A percentile compares a stretch with the other conserved stretches of the same genome.
Conservation (phyloP, 2,329 filamentous ascomycete species). For the Xylaria sp. region DNA sequence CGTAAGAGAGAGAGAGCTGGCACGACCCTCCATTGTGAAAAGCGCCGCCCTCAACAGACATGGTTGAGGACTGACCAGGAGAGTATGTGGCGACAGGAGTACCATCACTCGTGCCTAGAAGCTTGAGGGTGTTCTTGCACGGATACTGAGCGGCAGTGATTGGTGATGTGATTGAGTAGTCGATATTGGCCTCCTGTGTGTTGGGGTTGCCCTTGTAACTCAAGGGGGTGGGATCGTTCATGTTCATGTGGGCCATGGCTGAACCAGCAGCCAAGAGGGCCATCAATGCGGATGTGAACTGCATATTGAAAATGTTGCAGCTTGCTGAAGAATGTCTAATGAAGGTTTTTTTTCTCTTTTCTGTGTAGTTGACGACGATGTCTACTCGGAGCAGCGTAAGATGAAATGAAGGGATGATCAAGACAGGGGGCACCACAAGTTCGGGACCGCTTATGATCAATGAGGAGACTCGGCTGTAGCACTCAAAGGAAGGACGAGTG, state of each 20-base stretch:
- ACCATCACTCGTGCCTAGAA: constrained; percentile 62
- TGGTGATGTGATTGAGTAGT: constrained; percentile 79
- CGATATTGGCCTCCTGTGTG: constrained; percentile 59
- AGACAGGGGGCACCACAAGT: not conserved
- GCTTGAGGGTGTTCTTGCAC: constrained; percentile 73
- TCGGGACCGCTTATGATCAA: constrained; percentile 29
- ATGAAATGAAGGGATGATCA: constrained; percentile 17
- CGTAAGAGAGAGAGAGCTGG: constrained; percentile 79
- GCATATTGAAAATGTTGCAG: constrained; percentile 53
- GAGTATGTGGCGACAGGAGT: constrained; percentile 68
- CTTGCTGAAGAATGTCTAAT: not conserved
- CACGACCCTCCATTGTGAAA: constrained; percentile 78
- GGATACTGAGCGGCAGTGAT: constrained; percentile 75
- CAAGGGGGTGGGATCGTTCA: constrained; percentile 64
- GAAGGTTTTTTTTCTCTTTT: not conserved
- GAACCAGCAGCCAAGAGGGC: constrained; percentile 57
- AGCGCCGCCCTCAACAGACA: constrained; percentile 72
- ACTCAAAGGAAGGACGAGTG: constrained; percentile 32
- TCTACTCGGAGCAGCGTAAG: constrained; percentile 34
- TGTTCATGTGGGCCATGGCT: constrained; percentile 67
- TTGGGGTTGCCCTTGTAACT: constrained; percentile 64
- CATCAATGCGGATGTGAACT: constrained; percentile 51
- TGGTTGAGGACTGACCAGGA: constrained; percentile 70
- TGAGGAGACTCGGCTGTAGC: constrained; percentile 13
- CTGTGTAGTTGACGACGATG: constrained; percentile 5